Evolutionary conservation across 225 moss, liverwort and hornwort species (phyloP).

Genomic region (Sphagnum tenellum): DNA sequence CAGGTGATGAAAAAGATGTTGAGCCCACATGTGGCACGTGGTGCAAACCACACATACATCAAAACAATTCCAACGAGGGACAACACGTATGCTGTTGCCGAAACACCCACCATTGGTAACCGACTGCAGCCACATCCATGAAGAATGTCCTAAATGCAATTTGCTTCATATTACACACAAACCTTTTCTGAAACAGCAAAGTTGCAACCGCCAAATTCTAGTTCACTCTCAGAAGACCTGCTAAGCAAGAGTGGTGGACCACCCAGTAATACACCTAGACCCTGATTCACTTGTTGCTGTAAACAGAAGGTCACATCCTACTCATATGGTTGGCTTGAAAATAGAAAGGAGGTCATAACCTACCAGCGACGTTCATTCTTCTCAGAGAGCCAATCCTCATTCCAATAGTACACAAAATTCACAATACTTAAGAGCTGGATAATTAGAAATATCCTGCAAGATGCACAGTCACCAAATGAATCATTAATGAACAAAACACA

Average conservation of each 20-base stretch:
- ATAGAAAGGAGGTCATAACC: background rate
- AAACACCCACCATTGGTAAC: constrained; percentile 55
- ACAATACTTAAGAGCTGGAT: constrained; percentile 50
- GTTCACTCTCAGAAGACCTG: too few relatives aligned
- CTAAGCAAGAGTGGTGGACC: too few relatives aligned
- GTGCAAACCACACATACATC: constrained; percentile 97
- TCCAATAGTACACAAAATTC: constrained; percentile 48
- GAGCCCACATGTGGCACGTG: constrained; percentile 64
- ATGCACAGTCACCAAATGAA: background rate
- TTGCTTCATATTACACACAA: too few relatives aligned
- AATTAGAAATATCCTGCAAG: constrained; percentile 48
- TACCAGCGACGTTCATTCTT: constrained; percentile 43
- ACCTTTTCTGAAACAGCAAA: background rate
- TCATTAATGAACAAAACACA: background rate
- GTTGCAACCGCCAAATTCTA: too few relatives aligned
- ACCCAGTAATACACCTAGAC: too few relatives aligned
- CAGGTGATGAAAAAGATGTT: constrained; percentile 96
- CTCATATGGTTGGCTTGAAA: too few relatives aligned
- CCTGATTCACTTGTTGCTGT: too few relatives aligned
- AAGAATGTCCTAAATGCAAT: background rate
- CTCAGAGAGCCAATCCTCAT: constrained; percentile 44
- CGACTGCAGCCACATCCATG: constrained; percentile 37
- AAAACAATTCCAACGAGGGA: constrained; percentile 53
- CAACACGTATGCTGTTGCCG: constrained; percentile 38
- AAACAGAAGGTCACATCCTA: too few relatives aligned